A percentile compares a stretch with the other conserved stretches of the same genome.
phyloP scores from a whole-genome alignment of 2,329 filamentous ascomycete genomes.

The Passalora sequoiae region DNA sequence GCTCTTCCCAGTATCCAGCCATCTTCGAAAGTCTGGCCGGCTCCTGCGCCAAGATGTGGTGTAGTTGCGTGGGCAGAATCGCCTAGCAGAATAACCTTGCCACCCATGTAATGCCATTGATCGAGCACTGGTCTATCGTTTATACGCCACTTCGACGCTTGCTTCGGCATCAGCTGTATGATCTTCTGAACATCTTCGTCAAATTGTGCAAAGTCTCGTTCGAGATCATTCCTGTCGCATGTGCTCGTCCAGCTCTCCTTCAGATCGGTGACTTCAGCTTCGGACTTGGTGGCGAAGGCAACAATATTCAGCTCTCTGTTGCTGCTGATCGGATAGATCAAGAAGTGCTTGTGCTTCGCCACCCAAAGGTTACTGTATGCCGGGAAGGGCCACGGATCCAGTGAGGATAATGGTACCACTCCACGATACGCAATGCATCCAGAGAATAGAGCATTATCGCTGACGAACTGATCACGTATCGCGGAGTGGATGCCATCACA shows the following conservation, averaged over 20 bases:
- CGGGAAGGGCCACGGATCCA: conserved; percentile 18
- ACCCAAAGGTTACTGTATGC: conserved; percentile 30
- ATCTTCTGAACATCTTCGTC: conserved; percentile 22
- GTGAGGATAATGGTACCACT: conserved; percentile 22
- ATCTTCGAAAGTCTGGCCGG: conserved; percentile 54
- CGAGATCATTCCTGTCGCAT: conserved; percentile 24
- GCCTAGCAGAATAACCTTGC: conserved; percentile 45
- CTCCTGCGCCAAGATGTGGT: conserved; percentile 53
- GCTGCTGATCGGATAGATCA: conserved; percentile 35
- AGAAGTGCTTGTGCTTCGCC: conserved; percentile 35
- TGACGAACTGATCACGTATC: conserved; percentile 42
- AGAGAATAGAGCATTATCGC: conserved; percentile 47
- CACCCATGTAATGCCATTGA: conserved; percentile 35
- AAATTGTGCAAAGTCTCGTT: conserved; percentile 19
- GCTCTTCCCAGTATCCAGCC: conserved; percentile 41
- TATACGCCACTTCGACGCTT: conserved; percentile 25
- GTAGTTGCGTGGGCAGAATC: conserved; percentile 55
- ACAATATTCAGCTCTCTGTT: conserved; percentile 38
- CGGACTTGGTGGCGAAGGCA: conserved; percentile 32
- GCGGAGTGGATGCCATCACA: conserved; percentile 25
- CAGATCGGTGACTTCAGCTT: conserved; percentile 32
- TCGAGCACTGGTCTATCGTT: conserved; percentile 27
- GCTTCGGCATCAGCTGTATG: conserved; percentile 21
- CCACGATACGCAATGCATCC: conserved; percentile 43
- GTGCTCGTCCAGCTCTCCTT: conserved; percentile 36